A percentile compares a stretch with the other conserved stretches of the same genome.
Evolutionary conservation across 106 monocot genomes (phyloP).

Genomic region (Xerophyta viscosa): DNA sequence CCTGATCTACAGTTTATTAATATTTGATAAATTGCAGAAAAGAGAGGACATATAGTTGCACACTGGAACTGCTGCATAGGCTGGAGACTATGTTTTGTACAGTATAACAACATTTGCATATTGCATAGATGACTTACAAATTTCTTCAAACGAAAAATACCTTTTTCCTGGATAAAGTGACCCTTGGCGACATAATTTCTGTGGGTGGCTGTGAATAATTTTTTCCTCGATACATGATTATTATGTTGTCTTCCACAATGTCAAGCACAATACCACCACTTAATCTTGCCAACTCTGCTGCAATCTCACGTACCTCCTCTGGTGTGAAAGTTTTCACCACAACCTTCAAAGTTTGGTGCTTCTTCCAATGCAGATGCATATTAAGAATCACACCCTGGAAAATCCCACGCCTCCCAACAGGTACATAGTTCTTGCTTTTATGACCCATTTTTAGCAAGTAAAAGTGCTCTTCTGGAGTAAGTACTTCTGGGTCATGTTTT

Average conservation of each 20-base stretch:
- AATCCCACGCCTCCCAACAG: conserved; percentile 89
- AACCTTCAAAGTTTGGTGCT: conserved; percentile 92
- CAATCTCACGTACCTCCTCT: conserved; percentile 82
- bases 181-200: conserved; percentile 94
- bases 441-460: conserved; percentile 82
- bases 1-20: no score
- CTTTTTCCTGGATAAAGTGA: conserved; percentile 86
- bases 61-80: no score
- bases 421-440: conserved; percentile 94
- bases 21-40: no score
- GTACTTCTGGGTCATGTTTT: conserved; percentile 84
- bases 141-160: conserved; percentile 19
- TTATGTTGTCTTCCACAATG: conserved; percentile 71
- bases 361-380: conserved; percentile 99
- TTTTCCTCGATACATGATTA: conserved; percentile 97
- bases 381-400: conserved; percentile 98
- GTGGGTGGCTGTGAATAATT: conserved; percentile 96
- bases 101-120: no score
- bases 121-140: background rate
- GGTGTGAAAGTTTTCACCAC: conserved; percentile 90
- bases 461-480: conserved; percentile 98
- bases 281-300: conserved; percentile 77
- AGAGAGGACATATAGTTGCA: no score
- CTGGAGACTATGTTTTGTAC: background rate
- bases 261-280: conserved; percentile 95